A percentile compares a stretch with the other conserved stretches of the same genome.
phyloP scores from a whole-genome alignment of 2,329 filamentous ascomycete genomes.

The Aureobasidium uvarum region DNA sequence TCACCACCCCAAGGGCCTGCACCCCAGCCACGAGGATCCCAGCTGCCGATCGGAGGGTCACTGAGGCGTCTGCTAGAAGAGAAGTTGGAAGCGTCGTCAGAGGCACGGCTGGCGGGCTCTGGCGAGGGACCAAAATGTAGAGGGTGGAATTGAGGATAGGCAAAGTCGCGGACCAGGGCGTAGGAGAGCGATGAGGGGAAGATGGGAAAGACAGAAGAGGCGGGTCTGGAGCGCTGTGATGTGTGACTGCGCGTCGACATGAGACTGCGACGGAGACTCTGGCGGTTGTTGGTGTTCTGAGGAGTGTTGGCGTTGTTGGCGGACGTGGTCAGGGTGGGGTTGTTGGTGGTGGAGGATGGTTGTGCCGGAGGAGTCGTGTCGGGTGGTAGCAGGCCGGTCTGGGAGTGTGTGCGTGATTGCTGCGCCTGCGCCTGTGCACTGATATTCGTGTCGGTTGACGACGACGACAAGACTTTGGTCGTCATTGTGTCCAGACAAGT shows the following conservation, averaged over 20 bases:
- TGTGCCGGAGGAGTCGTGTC: constrained; percentile 13
- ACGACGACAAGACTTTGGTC: constrained; percentile 17
- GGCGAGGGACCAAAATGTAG: constrained; percentile 92
- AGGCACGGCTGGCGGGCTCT: constrained; percentile 43
- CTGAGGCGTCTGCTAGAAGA: constrained; percentile 63
- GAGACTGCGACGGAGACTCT: constrained; percentile 17
- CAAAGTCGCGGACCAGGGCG: constrained; percentile 92
- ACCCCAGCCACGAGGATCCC: constrained; percentile 67
- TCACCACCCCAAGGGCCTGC: constrained; percentile 49
- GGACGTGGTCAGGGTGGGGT: background rate
- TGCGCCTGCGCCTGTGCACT: constrained; percentile 19
- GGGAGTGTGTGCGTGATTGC: background rate
- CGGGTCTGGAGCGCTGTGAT: constrained; percentile 26
- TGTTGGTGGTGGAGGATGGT: background rate
- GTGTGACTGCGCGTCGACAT: constrained; percentile 23
- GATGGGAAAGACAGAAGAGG: constrained; percentile 62
- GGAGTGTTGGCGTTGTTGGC: constrained; percentile 5
- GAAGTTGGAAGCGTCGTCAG: constrained; percentile 75
- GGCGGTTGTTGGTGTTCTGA: constrained; percentile 18
- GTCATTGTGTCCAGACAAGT: constrained; percentile 14
- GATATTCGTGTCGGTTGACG: constrained; percentile 1
- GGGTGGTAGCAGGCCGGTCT: constrained; percentile 21
- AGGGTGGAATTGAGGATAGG: constrained; percentile 77
- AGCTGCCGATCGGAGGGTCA: constrained; percentile 57
- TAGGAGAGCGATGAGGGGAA: constrained; percentile 85